Evolutionary conservation across 352 stramenopile genomes (phyloP).

Genomic region (Globisporangium barbulae): DNA sequence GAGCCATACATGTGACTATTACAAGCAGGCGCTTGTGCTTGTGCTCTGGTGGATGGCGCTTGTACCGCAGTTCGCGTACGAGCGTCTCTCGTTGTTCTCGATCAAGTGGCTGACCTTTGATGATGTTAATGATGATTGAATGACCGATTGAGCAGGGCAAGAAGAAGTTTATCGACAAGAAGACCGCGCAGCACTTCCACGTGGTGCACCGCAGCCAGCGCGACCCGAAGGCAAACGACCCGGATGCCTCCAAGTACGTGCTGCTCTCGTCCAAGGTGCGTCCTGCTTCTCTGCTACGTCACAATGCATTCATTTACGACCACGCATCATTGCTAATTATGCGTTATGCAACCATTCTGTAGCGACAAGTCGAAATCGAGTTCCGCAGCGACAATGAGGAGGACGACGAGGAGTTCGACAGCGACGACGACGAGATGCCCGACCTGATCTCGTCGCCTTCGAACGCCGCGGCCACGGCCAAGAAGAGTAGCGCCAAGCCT

Average conservation of each 20-base stretch:
- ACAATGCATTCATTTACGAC: neutral
- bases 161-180: conserved; percentile 89
- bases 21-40: neutral
- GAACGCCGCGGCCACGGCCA: neutral
- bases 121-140: neutral
- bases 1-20: neutral
- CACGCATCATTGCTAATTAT: neutral
- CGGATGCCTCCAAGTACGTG: conserved; percentile 81
- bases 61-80: neutral
- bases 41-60: neutral
- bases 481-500: conserved; percentile 21
- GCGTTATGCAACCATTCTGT: neutral
- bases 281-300: neutral
- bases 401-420: conserved; percentile 29
- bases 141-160: conserved; percentile 24
- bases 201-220: conserved; percentile 84
- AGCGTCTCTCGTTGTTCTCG: neutral
- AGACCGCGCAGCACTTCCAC: conserved; percentile 83
- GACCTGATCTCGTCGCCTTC: conserved; percentile 39
- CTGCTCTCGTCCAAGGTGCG: conserved; percentile 57
- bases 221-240: conserved; percentile 77
- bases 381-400: conserved; percentile 50
- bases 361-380: conserved; percentile 64
- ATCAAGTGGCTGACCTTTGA: neutral
- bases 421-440: conserved; percentile 56